Evolutionary conservation across 306 rosid genomes (phyloP), one percentile per base, ranked within the genome.

Genomic region (Malus domestica): DNA sequence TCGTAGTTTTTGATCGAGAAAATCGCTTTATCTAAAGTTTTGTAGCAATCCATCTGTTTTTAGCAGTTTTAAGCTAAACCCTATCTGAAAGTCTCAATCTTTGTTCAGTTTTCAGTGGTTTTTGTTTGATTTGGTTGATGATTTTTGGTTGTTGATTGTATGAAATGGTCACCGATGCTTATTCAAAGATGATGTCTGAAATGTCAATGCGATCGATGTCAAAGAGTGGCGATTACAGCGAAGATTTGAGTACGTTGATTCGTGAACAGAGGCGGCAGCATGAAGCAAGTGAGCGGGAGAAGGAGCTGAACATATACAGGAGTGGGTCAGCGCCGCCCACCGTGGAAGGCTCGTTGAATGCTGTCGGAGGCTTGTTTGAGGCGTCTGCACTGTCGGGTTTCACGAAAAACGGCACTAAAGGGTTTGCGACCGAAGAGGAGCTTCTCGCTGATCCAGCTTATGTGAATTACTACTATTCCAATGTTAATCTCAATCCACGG

Each of bases 271-370:
- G 89, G 83, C 85, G 80, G 30, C 89, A 79, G n/a, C 87, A 79
- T 16, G 96, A 87, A 52, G 65, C 59, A 70, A 82, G 72, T 71
- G 93, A 87, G 10, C 76, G 88, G 29, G 96, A 88, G 80, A 83
- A 87, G 75, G 98, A 93, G 23, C 88, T 91, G 19, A 87, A 78
- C 59, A 80, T 79, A 83, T 81, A 88, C 70, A 77, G 98, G 46
- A 91, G 98, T 81, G 98, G 98, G 74, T 93, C 98, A 35, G 97
- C 98, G 12, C 98, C 98, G 2, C 98, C 97, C 4, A 91, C 97
- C 6, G 93, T 93, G 3, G 98, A 93, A 29, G 96, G 97, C 7
- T 93, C 98, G 9, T 62, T 91, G 14, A 75, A 76, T 64, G 92
- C 98, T 3, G 85, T 89, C 19, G 95, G 89, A 8, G 90, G 93